phyloP scores from a whole-genome alignment of 2,329 filamentous ascomycete species.

The Cyclaneusma minus region DNA sequence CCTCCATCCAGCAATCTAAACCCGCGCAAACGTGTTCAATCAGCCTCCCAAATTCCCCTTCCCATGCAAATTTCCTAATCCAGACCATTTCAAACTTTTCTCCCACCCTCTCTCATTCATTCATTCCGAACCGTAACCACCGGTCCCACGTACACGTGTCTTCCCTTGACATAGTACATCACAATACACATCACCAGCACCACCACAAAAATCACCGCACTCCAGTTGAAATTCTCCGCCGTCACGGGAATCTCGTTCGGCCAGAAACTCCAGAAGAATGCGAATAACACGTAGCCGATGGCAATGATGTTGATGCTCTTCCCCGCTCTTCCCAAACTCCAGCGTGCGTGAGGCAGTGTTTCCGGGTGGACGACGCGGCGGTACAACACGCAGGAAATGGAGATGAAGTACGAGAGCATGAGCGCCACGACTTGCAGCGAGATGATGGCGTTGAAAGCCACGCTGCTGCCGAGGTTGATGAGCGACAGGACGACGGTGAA shows the following conservation, averaged over 20 bases:
- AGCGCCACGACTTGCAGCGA: constrained; percentile 33
- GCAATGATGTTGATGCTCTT: constrained; percentile 26
- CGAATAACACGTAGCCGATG: constrained; percentile 26
- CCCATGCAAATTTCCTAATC: no score
- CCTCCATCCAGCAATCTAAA: no score
- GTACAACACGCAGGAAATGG: constrained; percentile 27
- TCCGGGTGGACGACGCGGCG: constrained; percentile 23
- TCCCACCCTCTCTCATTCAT: constrained; percentile 4
- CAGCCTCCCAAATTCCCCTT: no score
- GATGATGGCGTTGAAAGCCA: constrained; percentile 36
- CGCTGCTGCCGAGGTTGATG: constrained; percentile 34
- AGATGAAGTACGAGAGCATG: constrained; percentile 34
- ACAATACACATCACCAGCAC: constrained; percentile 8
- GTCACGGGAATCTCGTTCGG: constrained; percentile 23
- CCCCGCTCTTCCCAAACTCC: constrained; percentile 26
- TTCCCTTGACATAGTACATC: constrained; percentile 19
- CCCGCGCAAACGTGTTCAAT: no score
- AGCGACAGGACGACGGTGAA: constrained; percentile 10
- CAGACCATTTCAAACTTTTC: no score
- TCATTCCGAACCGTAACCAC: constrained; percentile 7
- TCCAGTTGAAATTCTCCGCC: constrained; percentile 29
- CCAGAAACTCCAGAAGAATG: constrained; percentile 33
- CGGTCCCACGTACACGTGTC: constrained; percentile 17
- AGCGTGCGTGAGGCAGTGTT: constrained; percentile 23
- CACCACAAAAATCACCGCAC: constrained; percentile 9